Base-by-base conservation (phyloP, 2,329 filamentous ascomycete species). In the Cytospora piceae region DNA sequence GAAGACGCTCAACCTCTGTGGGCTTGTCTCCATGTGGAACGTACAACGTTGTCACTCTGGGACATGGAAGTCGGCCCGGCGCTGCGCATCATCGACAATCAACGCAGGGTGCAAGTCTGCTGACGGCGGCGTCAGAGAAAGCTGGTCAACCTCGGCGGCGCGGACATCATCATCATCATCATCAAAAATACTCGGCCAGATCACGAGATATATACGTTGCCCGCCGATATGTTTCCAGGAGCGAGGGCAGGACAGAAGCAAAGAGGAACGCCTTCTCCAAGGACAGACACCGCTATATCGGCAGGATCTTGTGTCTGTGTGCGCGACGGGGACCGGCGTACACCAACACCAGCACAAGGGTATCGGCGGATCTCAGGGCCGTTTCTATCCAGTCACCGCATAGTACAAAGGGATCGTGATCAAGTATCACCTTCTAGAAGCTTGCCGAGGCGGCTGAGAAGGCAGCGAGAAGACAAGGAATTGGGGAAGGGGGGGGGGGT, bases 211-310 rank as follows among this genome's bases (percentile, higher is more conserved):
- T 27, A 32, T 52, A 37, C 34, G 24, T 53, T 39, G 58, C 42
- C 42, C 17, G 20, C 42, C 42, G 9, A 1, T 46, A 52, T 49
- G 63, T 57, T 62, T 58, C 58, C 56, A 57, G 53, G 52, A 62
- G 58, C 58, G 58, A 65, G 59, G 61, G 63, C 63, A 57, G 57
- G 32, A 29, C 20, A 46, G 9, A 46, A 46, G 42, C 42, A 46
- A 46, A 22, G n/a, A n/a, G n/a, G 3, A 9, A 22, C 5, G 9
- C 20, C 42, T 8, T 6, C 5, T 22, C 42, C 15, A 46, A 9
- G 20, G n/a, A 22, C 42, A 46, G 42, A 46, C 42, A 46, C 42
- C 42, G 42, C 42, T 22, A n/a, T 46, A 22, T 46, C 42, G 42
- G 42, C 42, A 46, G 42, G 42, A 46, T 17, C 37, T 39, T 2